These are phyloP conservation scores for Artemisia annua DNA, from an alignment of 129 eudicot genomes.

Conservation along the genomic window DNA sequence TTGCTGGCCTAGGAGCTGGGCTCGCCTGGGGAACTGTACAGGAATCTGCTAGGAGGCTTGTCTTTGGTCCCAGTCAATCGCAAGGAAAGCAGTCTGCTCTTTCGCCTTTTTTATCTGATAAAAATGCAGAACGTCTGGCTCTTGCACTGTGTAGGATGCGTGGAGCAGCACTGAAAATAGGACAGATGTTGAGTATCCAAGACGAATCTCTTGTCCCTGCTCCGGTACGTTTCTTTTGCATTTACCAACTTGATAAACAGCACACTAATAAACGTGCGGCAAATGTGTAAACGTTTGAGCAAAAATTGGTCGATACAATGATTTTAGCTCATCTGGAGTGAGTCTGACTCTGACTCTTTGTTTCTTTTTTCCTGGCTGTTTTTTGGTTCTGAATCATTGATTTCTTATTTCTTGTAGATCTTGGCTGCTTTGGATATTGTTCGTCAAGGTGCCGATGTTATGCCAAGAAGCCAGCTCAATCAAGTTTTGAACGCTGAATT, in stretches of 20 bases:
- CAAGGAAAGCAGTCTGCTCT: constrained; percentile 56
- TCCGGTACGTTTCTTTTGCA: constrained; percentile 54
- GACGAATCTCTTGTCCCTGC: constrained; percentile 97
- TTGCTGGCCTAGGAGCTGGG: constrained; percentile 99
- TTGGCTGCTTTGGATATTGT: constrained; percentile 97
- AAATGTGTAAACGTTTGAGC: constrained; percentile 9
- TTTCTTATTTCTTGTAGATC: constrained; percentile 52
- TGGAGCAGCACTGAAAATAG: constrained; percentile 95
- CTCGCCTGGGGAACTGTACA: constrained; percentile 97
- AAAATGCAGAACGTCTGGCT: constrained; percentile 96
- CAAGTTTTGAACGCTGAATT: constrained; percentile 85
- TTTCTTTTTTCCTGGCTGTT: background rate
- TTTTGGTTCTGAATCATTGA: background rate
- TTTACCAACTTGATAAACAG: background rate
- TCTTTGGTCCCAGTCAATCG: constrained; percentile 54
- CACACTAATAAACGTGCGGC: background rate
- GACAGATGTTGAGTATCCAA: constrained; percentile 98
- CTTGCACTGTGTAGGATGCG: constrained; percentile 99
- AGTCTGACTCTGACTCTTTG: background rate
- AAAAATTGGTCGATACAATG: background rate
- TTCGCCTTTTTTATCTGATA: constrained; percentile 83
- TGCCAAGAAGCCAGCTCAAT: constrained; percentile 96
- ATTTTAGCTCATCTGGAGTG: background rate
- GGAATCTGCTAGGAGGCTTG: constrained; percentile 91
- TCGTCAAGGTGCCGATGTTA: constrained; percentile 98